Evolutionary conservation across 306 rosid species (phyloP), one percentile per base, ranked within the genome.

Genomic region (Ammopiptanthus mongolicus): DNA sequence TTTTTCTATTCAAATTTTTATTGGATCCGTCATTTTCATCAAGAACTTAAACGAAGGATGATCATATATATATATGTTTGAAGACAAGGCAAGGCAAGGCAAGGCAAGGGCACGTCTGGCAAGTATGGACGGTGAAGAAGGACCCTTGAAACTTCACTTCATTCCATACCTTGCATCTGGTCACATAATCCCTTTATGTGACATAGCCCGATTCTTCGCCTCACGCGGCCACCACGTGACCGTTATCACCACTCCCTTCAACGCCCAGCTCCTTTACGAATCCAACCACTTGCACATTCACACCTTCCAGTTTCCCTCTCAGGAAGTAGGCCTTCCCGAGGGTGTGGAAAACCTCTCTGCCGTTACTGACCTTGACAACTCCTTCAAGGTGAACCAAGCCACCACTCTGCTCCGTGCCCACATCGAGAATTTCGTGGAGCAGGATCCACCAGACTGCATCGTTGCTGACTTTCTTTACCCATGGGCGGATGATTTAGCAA

Each of bases 161-260:
- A 69, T 86, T 57, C 89, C 89, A 1, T 82, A 44, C 64, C 44
- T 57, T 0, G 53, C 83, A 6, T 19, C 75, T 0, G 84, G 86
- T 2, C 85, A 82, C 9, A 56, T 79, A 55, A 50, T 83, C 18
- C 85, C 87, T 5, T 72, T 80, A 1, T 59, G 77, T 3, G 84
- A 78, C 57, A 75, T 80, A 63, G 85, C 84, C 14, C 65, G 74
- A 25, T 68, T 81, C 59, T 83, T 86, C 6, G 53, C 78, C 34
- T 22, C 80, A 21, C 73, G 76, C 0, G 86, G 87, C 6, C 78
- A 64, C 36, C 62, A 74, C 2, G 87, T 77, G 29, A 86, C 89
- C 12, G 42, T 86, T 76, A 78, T 86, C 58, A 67, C 87, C 42
- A 79, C 87, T 25, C 81, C 82, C 1, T 48, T 47, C 63, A 80